A percentile compares a stretch with the other conserved stretches of the same genome.
phyloP scores from a whole-genome alignment of 257 asterid genomes.

The Nicotiana sylvestris region DNA sequence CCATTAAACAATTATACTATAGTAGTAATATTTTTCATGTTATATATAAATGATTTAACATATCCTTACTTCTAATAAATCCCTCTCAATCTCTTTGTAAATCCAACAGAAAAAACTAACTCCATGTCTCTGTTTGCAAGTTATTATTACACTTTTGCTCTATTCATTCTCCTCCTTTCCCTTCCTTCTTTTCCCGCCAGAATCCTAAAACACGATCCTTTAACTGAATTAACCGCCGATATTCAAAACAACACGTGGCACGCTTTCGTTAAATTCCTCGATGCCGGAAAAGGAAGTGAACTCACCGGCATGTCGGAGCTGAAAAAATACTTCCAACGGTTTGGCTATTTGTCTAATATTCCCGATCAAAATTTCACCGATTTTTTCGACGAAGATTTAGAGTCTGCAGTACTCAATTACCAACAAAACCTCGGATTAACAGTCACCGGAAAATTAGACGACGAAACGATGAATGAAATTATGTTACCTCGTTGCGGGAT shows the following conservation, averaged over 20 bases:
- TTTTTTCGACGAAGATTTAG: slow-evolving; percentile 55
- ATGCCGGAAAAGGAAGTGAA: slow-evolving; percentile 61
- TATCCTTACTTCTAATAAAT: slow-evolving; percentile 1
- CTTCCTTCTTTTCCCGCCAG: slow-evolving; percentile 45
- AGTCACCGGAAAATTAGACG: slow-evolving; percentile 54
- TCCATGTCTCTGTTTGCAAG: slow-evolving; percentile 57
- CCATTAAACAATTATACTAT: not conserved
- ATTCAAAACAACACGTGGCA: slow-evolving; percentile 49
- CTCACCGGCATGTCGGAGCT: slow-evolving; percentile 71
- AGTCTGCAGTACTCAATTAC: slow-evolving; percentile 44
- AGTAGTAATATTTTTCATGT: not conserved
- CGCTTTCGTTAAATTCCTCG: slow-evolving; percentile 45
- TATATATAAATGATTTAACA: slow-evolving; percentile 4
- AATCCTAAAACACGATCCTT: slow-evolving; percentile 12
- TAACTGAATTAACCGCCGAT: slow-evolving; percentile 28
- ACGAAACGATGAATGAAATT: slow-evolving; percentile 42
- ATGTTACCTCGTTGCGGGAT: slow-evolving; percentile 78
- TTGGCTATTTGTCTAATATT: slow-evolving; percentile 48
- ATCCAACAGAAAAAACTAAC: slow-evolving; percentile 24
- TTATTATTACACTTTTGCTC: slow-evolving; percentile 22
- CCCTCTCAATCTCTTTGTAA: not conserved
- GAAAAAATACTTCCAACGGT: slow-evolving; percentile 67
- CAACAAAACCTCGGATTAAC: slow-evolving; percentile 53
- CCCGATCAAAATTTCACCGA: slow-evolving; percentile 38
- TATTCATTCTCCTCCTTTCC: slow-evolving; percentile 24